Percentiles rank a stretch among this genome's conserved stretches.
These are phyloP conservation scores for Xylaria sp. DNA, from an alignment of 2,329 filamentous ascomycete species.

Conservation along the genomic window DNA sequence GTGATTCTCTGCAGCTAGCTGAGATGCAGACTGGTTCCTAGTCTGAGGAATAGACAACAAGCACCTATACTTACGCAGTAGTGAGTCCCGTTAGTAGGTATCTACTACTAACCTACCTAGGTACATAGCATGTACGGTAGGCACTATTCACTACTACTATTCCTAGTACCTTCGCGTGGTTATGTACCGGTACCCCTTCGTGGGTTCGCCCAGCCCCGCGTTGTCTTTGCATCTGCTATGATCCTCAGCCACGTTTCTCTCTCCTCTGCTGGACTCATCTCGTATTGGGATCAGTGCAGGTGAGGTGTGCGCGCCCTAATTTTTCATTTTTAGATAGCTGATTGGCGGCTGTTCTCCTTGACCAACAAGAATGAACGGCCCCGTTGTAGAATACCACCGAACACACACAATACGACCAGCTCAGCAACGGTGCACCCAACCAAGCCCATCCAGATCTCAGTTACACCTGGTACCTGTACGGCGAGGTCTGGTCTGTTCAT, in stretches of 20 bases:
- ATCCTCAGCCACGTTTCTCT: conserved; percentile 32
- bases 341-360: conserved; percentile 23
- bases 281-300: conserved; percentile 33
- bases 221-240: conserved; percentile 20
- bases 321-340: conserved; percentile 15
- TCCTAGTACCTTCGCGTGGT: neutral
- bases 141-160: neutral
- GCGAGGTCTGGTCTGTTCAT: neutral
- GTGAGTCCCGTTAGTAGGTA: too few relatives aligned
- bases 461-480: conserved; percentile 9
- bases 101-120: too few relatives aligned
- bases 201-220: conserved; percentile 13
- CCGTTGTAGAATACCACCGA: conserved; percentile 5
- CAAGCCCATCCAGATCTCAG: conserved; percentile 5
- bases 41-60: neutral
- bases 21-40: neutral
- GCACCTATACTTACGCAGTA: neutral
- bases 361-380: conserved; percentile 14
- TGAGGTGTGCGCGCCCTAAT: conserved; percentile 29
- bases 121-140: too few relatives aligned
- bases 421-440: conserved; percentile 11
- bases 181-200: conserved; percentile 3
- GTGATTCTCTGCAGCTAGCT: neutral
- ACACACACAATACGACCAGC: conserved; percentile 23
- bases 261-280: conserved; percentile 26